Base-by-base conservation (phyloP, 108 stramenopile species). In the Craspedostauros australis region DNA sequence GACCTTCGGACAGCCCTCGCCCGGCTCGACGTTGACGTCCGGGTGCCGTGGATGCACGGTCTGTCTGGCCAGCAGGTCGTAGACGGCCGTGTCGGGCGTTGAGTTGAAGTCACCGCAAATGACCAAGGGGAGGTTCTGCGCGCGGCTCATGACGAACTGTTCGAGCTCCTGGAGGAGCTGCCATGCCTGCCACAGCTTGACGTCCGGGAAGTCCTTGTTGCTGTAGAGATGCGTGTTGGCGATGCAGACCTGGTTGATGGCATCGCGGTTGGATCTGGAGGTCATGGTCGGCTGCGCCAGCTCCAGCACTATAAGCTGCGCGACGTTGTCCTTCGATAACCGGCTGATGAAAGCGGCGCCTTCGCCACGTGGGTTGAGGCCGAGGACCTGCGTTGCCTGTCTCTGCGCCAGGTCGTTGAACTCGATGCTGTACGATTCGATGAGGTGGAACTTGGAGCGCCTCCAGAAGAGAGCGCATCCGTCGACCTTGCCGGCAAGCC, bases 401-500 rank as follows among this genome's bases (percentile, higher is more conserved):
- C 92, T 57, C 51, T 87, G 79, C 23, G 94, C 95, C 62, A 94
- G 62, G 61, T 95, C 92, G 66, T 99, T 99, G 80, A 96, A 99
- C 68, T 95, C 94, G 55, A 99, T 82, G 50, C 86, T 89, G 76
- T 97, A 97, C 30, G 92, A 91, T 56, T 98, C 97, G 26, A 92
- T 79, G 26, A 96, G 52, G 51, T 91, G 83, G 67, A 97, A 96
- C 56, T 93, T 93, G 14, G 69, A 59, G 46, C 93, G 48, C 66
- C 93, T 80, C 95, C 96, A 99, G 54, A 99, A 95, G 27, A 96
- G 61, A 12, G 98, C 98, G 77, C 98, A 99, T n/a, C 98, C 98
- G 54, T 99, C 98, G 21, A 99, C 96, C 69, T 97, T 95, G 9
- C 93, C 95, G 27, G 84, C 84, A 51, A 90, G 56, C 52, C 95